phyloP scores from a whole-genome alignment of 257 asterid species.

The Misopates orontium region DNA sequence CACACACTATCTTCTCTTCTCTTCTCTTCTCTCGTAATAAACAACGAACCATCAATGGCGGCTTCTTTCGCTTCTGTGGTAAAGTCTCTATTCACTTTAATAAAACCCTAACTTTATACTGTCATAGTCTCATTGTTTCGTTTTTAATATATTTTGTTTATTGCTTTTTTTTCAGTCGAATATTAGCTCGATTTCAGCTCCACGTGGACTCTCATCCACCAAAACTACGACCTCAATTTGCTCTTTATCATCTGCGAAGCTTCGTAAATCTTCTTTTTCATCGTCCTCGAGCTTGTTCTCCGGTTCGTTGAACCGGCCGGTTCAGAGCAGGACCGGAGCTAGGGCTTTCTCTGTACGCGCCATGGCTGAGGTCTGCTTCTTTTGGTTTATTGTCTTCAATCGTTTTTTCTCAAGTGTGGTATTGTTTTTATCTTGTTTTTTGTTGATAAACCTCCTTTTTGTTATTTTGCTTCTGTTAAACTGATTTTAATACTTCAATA shows the following conservation, averaged over 20 bases:
- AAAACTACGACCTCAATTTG: constrained; percentile 28
- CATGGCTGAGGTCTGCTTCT: constrained; percentile 52
- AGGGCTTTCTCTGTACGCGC: constrained; percentile 53
- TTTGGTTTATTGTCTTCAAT: neutral
- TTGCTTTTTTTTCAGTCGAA: constrained; percentile 48
- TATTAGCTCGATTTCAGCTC: constrained; percentile 56
- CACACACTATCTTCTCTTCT: constrained; percentile 3
- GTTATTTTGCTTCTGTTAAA: constrained; percentile 3
- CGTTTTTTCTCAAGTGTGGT: neutral
- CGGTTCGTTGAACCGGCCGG: constrained; percentile 44
- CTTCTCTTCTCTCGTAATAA: too few relatives aligned
- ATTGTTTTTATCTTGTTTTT: too few relatives aligned
- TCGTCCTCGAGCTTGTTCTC: constrained; percentile 52
- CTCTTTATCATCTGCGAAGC: constrained; percentile 35
- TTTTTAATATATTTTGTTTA: constrained; percentile 3
- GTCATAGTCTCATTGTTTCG: constrained; percentile 1
- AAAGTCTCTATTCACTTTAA: neutral
- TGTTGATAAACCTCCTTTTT: too few relatives aligned
- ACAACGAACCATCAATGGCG: constrained; percentile 49
- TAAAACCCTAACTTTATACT: constrained; percentile 41
- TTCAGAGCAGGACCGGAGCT: constrained; percentile 31
- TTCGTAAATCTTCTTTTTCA: constrained; percentile 36
- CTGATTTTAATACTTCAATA: neutral
- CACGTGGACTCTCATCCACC: constrained; percentile 33
- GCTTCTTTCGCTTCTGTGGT: constrained; percentile 59